These are phyloP conservation scores for Podospora australis DNA, from an alignment of 495 filamentous ascomycete species.

Conservation along the genomic window DNA sequence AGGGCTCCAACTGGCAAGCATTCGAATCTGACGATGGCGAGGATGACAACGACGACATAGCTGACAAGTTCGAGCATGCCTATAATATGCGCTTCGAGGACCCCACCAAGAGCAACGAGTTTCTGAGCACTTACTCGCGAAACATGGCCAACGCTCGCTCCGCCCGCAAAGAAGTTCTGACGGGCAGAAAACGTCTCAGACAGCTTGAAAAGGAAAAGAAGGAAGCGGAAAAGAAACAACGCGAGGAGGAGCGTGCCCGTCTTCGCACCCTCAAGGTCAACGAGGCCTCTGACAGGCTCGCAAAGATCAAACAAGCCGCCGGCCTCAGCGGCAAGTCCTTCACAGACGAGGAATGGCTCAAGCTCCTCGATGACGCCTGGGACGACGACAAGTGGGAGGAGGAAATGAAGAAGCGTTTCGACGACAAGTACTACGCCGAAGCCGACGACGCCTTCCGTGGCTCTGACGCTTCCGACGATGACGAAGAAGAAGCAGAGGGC, in stretches of 20 bases:
- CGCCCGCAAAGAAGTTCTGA: conserved; percentile 76
- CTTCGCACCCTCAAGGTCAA: conserved; percentile 82
- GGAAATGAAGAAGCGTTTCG: conserved; percentile 82
- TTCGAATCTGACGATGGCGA: conserved; percentile 93
- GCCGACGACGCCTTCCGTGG: conserved; percentile 40
- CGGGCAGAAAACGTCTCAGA: conserved; percentile 64
- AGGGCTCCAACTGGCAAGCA: conserved; percentile 55
- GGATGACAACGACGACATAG: conserved; percentile 71
- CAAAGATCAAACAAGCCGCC: conserved; percentile 78
- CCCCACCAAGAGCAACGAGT: conserved; percentile 74
- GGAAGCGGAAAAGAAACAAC: conserved; percentile 67
- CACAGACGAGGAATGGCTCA: conserved; percentile 69
- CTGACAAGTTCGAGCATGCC: conserved; percentile 84
- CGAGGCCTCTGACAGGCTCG: conserved; percentile 74
- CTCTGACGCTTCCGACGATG: conserved; percentile 37
- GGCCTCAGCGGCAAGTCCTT: conserved; percentile 64
- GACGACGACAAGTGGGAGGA: conserved; percentile 80
- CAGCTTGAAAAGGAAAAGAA: conserved; percentile 69
- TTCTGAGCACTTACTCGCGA: conserved; percentile 78
- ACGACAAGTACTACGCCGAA: conserved; percentile 79
- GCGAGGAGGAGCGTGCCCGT: conserved; percentile 74
- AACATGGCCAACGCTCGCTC: conserved; percentile 72
- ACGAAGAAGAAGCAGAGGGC: conserved; percentile 18
- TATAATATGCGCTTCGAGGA: conserved; percentile 97
- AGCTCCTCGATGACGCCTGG: conserved; percentile 78